Base-by-base conservation (phyloP, 768 basidiomycete genomes). In the Tremella fuciformis region DNA sequence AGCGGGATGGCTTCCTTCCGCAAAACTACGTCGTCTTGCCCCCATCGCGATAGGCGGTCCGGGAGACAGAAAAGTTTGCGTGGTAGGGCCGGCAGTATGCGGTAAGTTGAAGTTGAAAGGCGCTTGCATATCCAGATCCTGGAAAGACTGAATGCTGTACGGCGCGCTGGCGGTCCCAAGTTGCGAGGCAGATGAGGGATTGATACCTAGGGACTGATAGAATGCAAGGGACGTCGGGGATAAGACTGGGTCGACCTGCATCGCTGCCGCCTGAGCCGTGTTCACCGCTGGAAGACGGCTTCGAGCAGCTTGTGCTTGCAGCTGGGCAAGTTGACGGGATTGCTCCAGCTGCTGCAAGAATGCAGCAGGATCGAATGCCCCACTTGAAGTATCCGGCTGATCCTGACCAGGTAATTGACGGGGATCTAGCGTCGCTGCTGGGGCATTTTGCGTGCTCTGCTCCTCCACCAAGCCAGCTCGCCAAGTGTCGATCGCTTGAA, bases 151-250 rank as follows among this genome's bases (percentile, higher is more conserved):
- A 13, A 59, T 52, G 42, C 40, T 61, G 46, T 55, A 69, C 26
- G 71, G 71, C 19, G 71, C 71, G 7, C 66, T 65, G 9, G 60
- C 40, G 15, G 67, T 65, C 0, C 67, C 67, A 18, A 65, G 54
- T 38, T 67, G 62, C 37, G 57, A 59, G 6, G 65, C 65, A 11
- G 41, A 39, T 41, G 50, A 50, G 0, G 65, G 63, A 21, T 38
- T 53, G 25, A 64, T 51, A 21, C 65, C 69, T 16, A 69, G 46
- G 13, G 64, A 63, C 26, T 69, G 65, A 44, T 73, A 73, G 52
- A 73, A 73, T 37, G 68, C 68, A 51, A 70, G 56, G 6, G 68
- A 67, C 2, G 71, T 73, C 13, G 71, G 71, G 25, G 71, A 73
- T 38, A 73, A 34, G 29, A 34, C 29, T 34, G 29, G 29, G 65